A percentile compares a stretch with the other conserved stretches of the same genome.
phyloP scores from a whole-genome alignment of 163 green algal species.

The Prototheca wickerhamii region DNA sequence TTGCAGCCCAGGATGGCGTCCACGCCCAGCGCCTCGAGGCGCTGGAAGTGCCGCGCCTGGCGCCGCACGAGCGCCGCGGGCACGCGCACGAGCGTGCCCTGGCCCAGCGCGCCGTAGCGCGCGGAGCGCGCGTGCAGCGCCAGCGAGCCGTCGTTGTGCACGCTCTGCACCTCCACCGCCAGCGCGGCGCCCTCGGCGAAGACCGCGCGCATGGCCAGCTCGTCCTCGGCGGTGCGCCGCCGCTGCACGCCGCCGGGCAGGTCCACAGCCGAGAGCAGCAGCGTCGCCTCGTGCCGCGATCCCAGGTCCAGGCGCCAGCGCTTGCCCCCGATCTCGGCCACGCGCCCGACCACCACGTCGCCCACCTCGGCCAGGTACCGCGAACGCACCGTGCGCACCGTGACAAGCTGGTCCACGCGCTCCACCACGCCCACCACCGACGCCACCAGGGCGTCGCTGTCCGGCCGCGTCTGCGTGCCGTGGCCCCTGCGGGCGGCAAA shows the following conservation, averaged over 20 bases:
- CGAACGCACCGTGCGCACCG: slow-evolving; percentile 42
- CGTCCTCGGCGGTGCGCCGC: slow-evolving; percentile 79
- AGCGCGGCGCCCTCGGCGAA: slow-evolving; percentile 78
- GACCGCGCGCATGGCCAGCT: slow-evolving; percentile 79
- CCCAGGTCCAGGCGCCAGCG: slow-evolving; percentile 76
- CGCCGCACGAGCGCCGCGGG: slow-evolving; percentile 66
- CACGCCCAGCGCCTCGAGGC: slow-evolving; percentile 43
- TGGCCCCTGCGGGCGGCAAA: slow-evolving; percentile 51
- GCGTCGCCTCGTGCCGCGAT: slow-evolving; percentile 50
- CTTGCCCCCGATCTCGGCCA: slow-evolving; percentile 64
- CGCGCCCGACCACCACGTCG: slow-evolving; percentile 80
- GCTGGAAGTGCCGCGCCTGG: slow-evolving; percentile 78
- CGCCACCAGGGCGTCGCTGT: slow-evolving; percentile 44
- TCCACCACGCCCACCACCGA: slow-evolving; percentile 70
- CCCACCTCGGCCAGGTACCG: slow-evolving; percentile 74
- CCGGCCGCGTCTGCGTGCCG: slow-evolving; percentile 60
- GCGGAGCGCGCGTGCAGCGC: slow-evolving; percentile 72
- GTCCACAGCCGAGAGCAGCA: slow-evolving; percentile 76
- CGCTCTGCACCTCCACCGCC: slow-evolving; percentile 77
- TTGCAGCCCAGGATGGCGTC: slow-evolving; percentile 79
- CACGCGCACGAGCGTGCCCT: slow-evolving; percentile 64
- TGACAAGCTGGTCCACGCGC: slow-evolving; percentile 80
- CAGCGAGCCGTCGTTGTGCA: slow-evolving; percentile 65
- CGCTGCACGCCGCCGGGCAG: slow-evolving; percentile 71
- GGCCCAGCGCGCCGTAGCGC: slow-evolving; percentile 76